Percentiles rank a stretch among this genome's conserved stretches.
These are phyloP conservation scores for Trichoderma lentiforme DNA, from an alignment of 2,329 filamentous ascomycete species.

Conservation along the genomic window DNA sequence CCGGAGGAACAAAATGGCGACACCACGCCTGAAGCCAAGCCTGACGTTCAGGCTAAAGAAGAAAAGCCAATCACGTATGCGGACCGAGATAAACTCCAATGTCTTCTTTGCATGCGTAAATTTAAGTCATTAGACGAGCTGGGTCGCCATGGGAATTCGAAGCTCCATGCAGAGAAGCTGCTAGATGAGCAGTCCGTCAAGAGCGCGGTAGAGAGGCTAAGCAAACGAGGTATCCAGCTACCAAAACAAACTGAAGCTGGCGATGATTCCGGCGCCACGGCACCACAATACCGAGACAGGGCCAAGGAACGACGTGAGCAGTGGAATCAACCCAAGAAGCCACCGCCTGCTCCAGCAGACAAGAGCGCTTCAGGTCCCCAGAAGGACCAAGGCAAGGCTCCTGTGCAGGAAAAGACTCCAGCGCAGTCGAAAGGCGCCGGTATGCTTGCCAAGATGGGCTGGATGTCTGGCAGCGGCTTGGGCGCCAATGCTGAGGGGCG, in stretches of 20 bases:
- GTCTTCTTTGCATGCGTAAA: conserved; percentile 46
- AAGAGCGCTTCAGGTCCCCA: conserved; percentile 36
- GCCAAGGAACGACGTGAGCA: conserved; percentile 64
- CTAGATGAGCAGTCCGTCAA: conserved; percentile 46
- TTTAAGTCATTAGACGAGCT: conserved; percentile 44
- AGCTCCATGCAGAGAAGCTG: conserved; percentile 41
- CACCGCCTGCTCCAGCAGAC: conserved; percentile 34
- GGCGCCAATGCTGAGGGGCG: conserved; percentile 61
- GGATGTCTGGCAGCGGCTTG: conserved; percentile 62
- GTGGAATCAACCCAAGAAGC: conserved; percentile 59
- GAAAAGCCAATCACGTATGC: conserved; percentile 42
- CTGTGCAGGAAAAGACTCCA: conserved; percentile 23
- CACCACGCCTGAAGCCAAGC: conserved; percentile 7
- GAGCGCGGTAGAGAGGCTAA: conserved; percentile 41
- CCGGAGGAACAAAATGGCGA: conserved; percentile 19
- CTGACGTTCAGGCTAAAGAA: background rate
- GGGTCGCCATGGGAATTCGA: conserved; percentile 41
- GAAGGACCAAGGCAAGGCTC: conserved; percentile 10
- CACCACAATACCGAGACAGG: conserved; percentile 58
- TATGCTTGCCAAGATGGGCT: conserved; percentile 70
- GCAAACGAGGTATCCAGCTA: conserved; percentile 39
- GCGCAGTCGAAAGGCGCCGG: conserved; percentile 60
- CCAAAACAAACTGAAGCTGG: conserved; percentile 29
- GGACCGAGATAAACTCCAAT: conserved; percentile 50
- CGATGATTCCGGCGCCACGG: background rate